A percentile compares a stretch with the other conserved stretches of the same genome.
Evolutionary conservation across 805 yeast species (phyloP).

Genomic region (Candida broadrunensis): DNA sequence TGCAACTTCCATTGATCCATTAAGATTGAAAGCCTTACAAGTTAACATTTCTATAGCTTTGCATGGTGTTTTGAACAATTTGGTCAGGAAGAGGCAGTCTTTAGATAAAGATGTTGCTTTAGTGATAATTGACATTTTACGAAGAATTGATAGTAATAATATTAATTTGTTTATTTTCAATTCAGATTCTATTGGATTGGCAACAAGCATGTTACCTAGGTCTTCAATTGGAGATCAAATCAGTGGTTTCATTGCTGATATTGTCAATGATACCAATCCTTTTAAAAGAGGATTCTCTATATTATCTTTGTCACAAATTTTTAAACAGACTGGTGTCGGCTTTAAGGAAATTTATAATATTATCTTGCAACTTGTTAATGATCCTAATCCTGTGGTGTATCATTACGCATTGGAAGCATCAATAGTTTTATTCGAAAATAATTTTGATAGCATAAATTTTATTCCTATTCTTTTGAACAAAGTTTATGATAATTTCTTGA

Average conservation of each 20-base stretch:
- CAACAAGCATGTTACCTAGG: constrained; percentile 22
- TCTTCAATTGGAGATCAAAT: constrained; percentile 20
- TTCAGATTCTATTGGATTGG: constrained; percentile 57
- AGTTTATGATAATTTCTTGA: constrained; percentile 28
- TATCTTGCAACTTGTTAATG: constrained; percentile 56
- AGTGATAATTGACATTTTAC: constrained; percentile 50
- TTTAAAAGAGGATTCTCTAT: constrained; percentile 47
- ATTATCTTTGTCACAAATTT: constrained; percentile 27
- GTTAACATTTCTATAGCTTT: constrained; percentile 66
- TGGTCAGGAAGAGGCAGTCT: constrained; percentile 13
- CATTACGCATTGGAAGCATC: constrained; percentile 66
- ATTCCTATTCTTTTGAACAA: constrained; percentile 38
- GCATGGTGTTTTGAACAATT: constrained; percentile 42
- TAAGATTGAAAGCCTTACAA: constrained; percentile 45
- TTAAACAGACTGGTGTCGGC: constrained; percentile 23
- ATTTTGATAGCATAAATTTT: constrained; percentile 37
- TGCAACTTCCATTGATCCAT: constrained; percentile 28
- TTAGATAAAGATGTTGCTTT: constrained; percentile 36
- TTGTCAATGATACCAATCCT: constrained; percentile 67
- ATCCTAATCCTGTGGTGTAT: constrained; percentile 85
- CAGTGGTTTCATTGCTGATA: constrained; percentile 46
- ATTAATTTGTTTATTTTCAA: constrained; percentile 43
- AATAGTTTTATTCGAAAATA: constrained; percentile 52
- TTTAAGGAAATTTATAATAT: constrained; percentile 51
- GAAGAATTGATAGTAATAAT: constrained; percentile 38